phyloP scores from a whole-genome alignment of 306 rosid genomes.

The Fragaria vesca region DNA sequence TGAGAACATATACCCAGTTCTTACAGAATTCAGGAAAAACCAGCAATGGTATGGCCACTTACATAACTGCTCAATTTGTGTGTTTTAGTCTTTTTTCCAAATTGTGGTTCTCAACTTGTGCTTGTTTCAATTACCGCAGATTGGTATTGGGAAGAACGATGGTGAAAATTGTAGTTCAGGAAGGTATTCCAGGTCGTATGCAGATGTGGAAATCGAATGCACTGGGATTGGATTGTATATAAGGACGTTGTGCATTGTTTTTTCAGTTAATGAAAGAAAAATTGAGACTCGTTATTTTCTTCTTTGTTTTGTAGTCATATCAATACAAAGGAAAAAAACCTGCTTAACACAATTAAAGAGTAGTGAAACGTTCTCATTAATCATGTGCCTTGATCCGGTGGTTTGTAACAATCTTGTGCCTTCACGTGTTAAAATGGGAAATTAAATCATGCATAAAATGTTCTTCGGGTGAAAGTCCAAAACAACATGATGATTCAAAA shows the following conservation, averaged over 20 bases:
- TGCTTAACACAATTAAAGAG: neutral
- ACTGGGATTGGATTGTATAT: slow-evolving; percentile 45
- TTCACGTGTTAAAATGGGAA: no score
- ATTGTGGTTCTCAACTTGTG: neutral
- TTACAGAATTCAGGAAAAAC: slow-evolving; percentile 87
- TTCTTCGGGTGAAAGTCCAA: no score
- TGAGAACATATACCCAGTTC: slow-evolving; percentile 93
- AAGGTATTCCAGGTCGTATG: neutral
- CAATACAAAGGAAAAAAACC: neutral
- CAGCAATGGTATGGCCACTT: slow-evolving; percentile 64
- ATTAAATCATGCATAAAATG: no score
- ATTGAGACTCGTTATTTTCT: neutral
- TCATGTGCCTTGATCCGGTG: neutral
- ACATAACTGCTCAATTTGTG: neutral
- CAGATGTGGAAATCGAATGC: neutral
- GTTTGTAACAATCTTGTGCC: neutral
- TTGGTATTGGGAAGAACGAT: neutral
- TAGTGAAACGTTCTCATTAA: no score
- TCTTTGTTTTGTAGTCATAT: neutral
- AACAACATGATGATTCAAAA: no score
- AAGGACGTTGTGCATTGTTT: slow-evolving; percentile 16
- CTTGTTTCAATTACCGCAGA: neutral
- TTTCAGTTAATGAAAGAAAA: neutral
- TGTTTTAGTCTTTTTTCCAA: neutral
- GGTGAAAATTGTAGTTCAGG: neutral